Percentiles rank a stretch among this genome's conserved stretches.
Evolutionary conservation across 208 protist genomes (phyloP).

Genomic region (Eutreptiella sp.): DNA sequence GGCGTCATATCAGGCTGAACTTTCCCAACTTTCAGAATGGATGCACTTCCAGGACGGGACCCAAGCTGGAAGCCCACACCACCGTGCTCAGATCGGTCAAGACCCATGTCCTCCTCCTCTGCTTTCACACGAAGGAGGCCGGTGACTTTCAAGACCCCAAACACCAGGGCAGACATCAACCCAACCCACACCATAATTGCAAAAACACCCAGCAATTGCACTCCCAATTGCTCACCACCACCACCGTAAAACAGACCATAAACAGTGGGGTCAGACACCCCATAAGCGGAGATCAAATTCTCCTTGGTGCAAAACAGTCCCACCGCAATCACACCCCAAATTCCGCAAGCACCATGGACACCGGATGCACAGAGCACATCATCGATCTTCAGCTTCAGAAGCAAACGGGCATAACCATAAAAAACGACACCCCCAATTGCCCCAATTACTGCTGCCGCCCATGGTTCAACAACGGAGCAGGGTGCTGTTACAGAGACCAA

Average conservation of each 20-base stretch:
- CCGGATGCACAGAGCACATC: conserved; percentile 27
- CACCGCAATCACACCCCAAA: conserved; percentile 29
- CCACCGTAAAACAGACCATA: conserved; percentile 27
- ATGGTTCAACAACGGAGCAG: conserved; percentile 29
- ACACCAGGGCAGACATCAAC: conserved; percentile 15
- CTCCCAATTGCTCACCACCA: conserved; percentile 31
- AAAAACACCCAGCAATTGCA: conserved; percentile 23
- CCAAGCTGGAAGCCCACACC: too few relatives aligned
- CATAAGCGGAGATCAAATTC: conserved; percentile 25
- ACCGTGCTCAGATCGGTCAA: too few relatives aligned
- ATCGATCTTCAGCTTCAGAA: conserved; percentile 24
- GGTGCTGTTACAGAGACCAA: conserved; percentile 32
- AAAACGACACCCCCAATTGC: conserved; percentile 25
- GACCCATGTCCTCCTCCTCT: too few relatives aligned
- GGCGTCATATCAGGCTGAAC: too few relatives aligned
- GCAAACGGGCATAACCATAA: conserved; percentile 14
- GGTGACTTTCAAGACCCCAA: background rate
- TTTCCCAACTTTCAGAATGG: too few relatives aligned
- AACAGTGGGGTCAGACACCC: conserved; percentile 5
- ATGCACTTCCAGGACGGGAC: too few relatives aligned
- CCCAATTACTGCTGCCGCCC: conserved; percentile 27
- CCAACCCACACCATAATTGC: conserved; percentile 22
- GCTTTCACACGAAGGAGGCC: conserved; percentile 3
- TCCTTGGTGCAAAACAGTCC: conserved; percentile 28
- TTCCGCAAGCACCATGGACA: conserved; percentile 29